These are phyloP conservation scores for Sporodiniella umbellata DNA, from an alignment of 371 early-diverging fungal species.

Conservation along the genomic window DNA sequence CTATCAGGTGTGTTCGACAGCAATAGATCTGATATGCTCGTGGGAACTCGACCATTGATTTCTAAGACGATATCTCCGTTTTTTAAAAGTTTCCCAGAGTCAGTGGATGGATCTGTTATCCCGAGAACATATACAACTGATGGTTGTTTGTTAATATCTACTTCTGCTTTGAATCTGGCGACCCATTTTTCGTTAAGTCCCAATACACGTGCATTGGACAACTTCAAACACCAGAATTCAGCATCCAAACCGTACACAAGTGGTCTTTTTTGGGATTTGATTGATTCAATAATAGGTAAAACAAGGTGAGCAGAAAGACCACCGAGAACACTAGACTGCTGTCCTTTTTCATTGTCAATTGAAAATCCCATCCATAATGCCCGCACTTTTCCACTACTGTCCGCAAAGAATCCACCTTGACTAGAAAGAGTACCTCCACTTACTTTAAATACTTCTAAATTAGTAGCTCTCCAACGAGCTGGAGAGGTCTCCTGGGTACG, in stretches of 20 bases:
- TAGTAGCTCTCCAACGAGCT: constrained; percentile 71
- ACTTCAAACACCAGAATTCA: constrained; percentile 75
- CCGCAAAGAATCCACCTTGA: constrained; percentile 71
- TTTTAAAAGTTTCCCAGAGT: constrained; percentile 58
- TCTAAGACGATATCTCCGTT: constrained; percentile 80
- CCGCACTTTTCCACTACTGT: constrained; percentile 63
- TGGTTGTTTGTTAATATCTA: constrained; percentile 41
- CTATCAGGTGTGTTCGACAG: constrained; percentile 4
- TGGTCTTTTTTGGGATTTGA: constrained; percentile 35
- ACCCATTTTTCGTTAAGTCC: constrained; percentile 78
- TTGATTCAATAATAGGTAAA: constrained; percentile 27
- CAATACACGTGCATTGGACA: constrained; percentile 75
- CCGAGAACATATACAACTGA: constrained; percentile 66
- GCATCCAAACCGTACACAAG: constrained; percentile 57
- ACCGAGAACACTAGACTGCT: constrained; percentile 53
- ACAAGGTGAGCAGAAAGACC: constrained; percentile 48
- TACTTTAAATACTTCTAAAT: constrained; percentile 72
- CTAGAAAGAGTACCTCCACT: constrained; percentile 57
- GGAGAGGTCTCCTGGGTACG: constrained; percentile 57
- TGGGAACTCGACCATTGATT: constrained; percentile 62
- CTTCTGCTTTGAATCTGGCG: constrained; percentile 60
- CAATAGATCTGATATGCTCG: constrained; percentile 42
- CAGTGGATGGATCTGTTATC: constrained; percentile 48
- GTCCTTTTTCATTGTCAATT: constrained; percentile 52
- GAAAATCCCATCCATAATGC: constrained; percentile 77